Percentiles rank a stretch among this genome's conserved stretches.
These are phyloP conservation scores for Hymenoscyphus occultus DNA, from an alignment of 2,329 filamentous ascomycete species.

Conservation along the genomic window DNA sequence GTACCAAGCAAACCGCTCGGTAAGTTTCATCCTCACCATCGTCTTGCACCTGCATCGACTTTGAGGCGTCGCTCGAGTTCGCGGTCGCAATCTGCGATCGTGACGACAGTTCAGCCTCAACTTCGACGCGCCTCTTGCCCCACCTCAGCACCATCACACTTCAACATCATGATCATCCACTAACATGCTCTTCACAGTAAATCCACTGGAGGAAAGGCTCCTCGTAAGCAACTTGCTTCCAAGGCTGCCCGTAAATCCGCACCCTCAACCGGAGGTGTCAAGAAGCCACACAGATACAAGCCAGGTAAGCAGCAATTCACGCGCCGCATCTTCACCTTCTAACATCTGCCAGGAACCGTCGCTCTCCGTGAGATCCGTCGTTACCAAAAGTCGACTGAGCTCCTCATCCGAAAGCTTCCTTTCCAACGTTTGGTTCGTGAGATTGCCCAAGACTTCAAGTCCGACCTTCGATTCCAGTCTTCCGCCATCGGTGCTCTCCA, in stretches of 20 bases:
- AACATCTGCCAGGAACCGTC: slow-evolving; percentile 61
- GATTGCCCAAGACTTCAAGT: slow-evolving; percentile 95
- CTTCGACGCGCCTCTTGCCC: slow-evolving; percentile 18
- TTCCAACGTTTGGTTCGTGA: slow-evolving; percentile 98
- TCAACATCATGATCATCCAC: slow-evolving; percentile 17
- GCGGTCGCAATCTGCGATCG: slow-evolving; percentile 22
- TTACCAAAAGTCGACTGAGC: slow-evolving; percentile 96
- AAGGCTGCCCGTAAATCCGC: slow-evolving; percentile 97
- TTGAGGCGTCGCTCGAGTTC: slow-evolving; percentile 22
- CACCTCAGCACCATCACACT: slow-evolving; percentile 14
- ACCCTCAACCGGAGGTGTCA: slow-evolving; percentile 93
- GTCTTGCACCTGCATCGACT: slow-evolving; percentile 5
- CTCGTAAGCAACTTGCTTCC: slow-evolving; percentile 96
- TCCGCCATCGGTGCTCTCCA: slow-evolving; percentile 96
- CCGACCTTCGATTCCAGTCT: slow-evolving; percentile 94
- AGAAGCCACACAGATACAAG: slow-evolving; percentile 92
- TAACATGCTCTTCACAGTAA: slow-evolving; percentile 46
- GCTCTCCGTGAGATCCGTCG: slow-evolving; percentile 97
- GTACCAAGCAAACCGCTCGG: slow-evolving; percentile 51
- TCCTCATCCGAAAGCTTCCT: slow-evolving; percentile 93
- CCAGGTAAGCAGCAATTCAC: slow-evolving; percentile 54
- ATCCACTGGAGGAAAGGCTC: slow-evolving; percentile 76
- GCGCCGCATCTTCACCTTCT: background rate
- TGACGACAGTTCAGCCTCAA: slow-evolving; percentile 29
- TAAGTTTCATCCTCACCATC: slow-evolving; percentile 43